Evolutionary conservation across 106 monocot genomes (phyloP), one percentile per base, ranked within the genome.

Genomic region (Narthecium ossifragum): DNA sequence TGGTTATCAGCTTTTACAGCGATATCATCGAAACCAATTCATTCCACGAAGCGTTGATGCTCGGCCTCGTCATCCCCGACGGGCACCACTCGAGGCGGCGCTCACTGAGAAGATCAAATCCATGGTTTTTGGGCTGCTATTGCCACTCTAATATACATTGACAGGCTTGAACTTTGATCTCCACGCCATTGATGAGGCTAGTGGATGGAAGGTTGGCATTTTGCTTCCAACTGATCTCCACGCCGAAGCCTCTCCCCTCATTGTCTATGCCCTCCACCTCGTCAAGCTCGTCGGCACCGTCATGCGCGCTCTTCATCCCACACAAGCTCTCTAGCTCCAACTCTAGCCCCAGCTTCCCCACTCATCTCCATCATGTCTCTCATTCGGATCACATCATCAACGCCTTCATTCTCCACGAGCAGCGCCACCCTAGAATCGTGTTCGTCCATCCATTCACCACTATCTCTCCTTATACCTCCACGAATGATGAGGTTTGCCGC

Each of bases 261-360:
- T 46, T 33, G 55, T 80, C 60, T 80, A 80, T 54, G 76, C 74
- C 43, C 80, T 91, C 62, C 82, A 83, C 62, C 82, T 91, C 61
- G 65, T 68, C 61, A 82, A 86, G 64, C 86, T 91, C 39, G 65
- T 70, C 55, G 91, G 91, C 49, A 69, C 58, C 8, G 60, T 68
- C 49, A 51, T 67, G 38, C 55, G n/a, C 83, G 4, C 29, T 75
- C n/a, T 68, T 92, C 62, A 64, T 73, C 48, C 77, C 80, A 6
- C 80, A 92, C 69, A 78, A 72, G 58, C 40, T 57, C 21, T 27
- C 41, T 45, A 25, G 10, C 23, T 24, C 39, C 5, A 43, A 28
- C 22, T n/a, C 40, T 24, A 22, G 20, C 9, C 43, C 37, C n/a
- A n/a, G n/a, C n/a, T n/a, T n/a, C n/a, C n/a, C n/a, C n/a, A n/a